These are phyloP conservation scores for Eimeria maxima DNA, from an alignment of 169 alveolate genomes.

Conservation along the genomic window DNA sequence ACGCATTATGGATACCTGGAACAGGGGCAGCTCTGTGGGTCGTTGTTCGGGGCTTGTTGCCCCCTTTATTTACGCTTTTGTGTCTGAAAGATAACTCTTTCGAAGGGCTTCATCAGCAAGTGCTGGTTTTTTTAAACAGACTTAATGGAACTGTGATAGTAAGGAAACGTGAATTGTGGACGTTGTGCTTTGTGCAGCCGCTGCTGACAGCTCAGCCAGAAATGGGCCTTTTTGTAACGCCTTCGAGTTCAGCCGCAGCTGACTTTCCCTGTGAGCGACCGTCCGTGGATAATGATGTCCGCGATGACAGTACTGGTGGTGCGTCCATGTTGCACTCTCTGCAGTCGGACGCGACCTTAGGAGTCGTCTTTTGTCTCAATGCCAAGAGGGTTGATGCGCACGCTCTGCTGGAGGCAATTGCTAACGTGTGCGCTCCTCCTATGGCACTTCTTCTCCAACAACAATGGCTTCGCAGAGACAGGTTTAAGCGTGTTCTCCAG, in stretches of 20 bases:
- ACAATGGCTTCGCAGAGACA: slow-evolving; percentile 79
- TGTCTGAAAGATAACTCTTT: background rate
- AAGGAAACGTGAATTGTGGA: background rate
- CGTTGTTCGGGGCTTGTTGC: background rate
- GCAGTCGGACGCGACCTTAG: slow-evolving; percentile 33
- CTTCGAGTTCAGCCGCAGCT: slow-evolving; percentile 12
- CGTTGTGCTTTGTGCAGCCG: background rate
- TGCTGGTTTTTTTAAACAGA: background rate
- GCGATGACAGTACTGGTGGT: background rate
- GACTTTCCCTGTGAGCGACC: slow-evolving; percentile 15
- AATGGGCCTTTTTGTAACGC: slow-evolving; percentile 14
- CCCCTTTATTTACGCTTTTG: background rate
- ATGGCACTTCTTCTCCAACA: slow-evolving; percentile 68
- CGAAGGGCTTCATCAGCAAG: background rate
- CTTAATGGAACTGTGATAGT: background rate
- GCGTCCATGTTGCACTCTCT: background rate
- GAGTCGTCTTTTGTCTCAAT: slow-evolving; percentile 42
- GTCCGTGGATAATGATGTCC: background rate
- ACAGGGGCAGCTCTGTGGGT: background rate
- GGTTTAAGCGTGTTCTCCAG: slow-evolving; percentile 77
- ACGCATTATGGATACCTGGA: background rate
- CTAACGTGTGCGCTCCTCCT: slow-evolving; percentile 50
- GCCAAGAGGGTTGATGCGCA: slow-evolving; percentile 60
- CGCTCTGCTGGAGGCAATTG: slow-evolving; percentile 27
- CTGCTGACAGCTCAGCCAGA: slow-evolving; percentile 15